Conservation (phyloP, 345 rosid species). For the Turnera subulata region DNA sequence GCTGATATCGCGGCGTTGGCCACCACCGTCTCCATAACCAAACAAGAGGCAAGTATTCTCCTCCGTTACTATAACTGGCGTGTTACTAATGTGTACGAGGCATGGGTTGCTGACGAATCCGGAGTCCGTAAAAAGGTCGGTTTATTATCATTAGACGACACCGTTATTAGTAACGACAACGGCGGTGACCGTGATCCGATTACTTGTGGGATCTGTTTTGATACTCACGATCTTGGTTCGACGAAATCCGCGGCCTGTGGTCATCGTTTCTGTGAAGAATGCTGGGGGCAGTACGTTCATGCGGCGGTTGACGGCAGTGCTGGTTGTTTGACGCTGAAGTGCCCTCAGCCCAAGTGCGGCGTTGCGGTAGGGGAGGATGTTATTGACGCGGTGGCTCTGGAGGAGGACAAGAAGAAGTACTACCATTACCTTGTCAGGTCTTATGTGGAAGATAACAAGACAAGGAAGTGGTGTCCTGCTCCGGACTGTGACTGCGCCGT, state of each 20-base stretch:
- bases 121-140: conserved; percentile 12
- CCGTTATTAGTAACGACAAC: no score
- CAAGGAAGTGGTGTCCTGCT: conserved; percentile 31
- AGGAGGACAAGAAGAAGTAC: conserved; percentile 17
- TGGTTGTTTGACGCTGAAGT: conserved; percentile 23
- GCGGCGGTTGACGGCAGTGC: conserved; percentile 18
- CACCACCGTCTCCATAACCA: conserved; percentile 1
- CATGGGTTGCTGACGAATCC: conserved; percentile 13
- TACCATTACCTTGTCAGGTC: conserved; percentile 14
- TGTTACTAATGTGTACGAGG: conserved; percentile 1
- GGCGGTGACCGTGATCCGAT: not conserved
- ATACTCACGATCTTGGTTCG: not conserved
- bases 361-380: conserved; percentile 16
- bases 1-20: not conserved
- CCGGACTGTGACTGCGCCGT: conserved; percentile 28
- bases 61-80: conserved; percentile 16
- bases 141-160: not conserved
- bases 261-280: conserved; percentile 21
- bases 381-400: conserved; percentile 6
- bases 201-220: conserved; percentile 27
- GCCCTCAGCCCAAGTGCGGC: conserved; percentile 17
- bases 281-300: conserved; percentile 26
- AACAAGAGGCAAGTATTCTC: conserved; percentile 8
- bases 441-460: conserved; percentile 23
- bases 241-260: conserved; percentile 24